A percentile compares a stretch with the other conserved stretches of the same genome.
Conservation (phyloP, 2,329 filamentous ascomycete genomes). For the Hymenoscyphus salicellus region DNA sequence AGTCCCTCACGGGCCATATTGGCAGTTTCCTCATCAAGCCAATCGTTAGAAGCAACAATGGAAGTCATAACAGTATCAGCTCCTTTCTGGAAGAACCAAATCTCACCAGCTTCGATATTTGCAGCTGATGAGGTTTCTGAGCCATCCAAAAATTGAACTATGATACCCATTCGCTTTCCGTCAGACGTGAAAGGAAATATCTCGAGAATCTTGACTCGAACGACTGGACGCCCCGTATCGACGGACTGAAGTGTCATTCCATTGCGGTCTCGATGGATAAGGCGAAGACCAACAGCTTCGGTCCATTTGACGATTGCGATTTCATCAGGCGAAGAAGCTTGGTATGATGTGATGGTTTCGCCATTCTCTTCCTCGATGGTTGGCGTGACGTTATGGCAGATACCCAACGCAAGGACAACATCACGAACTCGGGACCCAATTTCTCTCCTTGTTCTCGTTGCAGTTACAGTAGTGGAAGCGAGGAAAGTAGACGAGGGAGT, state of each 20-base stretch:
- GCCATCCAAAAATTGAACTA: constrained; percentile 76
- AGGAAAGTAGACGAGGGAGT: constrained; percentile 72
- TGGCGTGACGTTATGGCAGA: constrained; percentile 97
- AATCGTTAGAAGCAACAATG: constrained; percentile 94
- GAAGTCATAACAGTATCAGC: constrained; percentile 97
- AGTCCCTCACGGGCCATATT: constrained; percentile 98
- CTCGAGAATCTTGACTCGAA: constrained; percentile 84
- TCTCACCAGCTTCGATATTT: constrained; percentile 64
- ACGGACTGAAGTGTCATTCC: constrained; percentile 79
- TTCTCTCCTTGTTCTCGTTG: constrained; percentile 83
- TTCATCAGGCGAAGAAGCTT: constrained; percentile 95
- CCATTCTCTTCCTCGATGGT: constrained; percentile 82
- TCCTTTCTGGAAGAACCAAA: constrained; percentile 98
- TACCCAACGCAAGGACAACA: constrained; percentile 82
- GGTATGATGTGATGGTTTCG: constrained; percentile 75
- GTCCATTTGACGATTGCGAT: constrained; percentile 98
- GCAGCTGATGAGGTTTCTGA: constrained; percentile 46
- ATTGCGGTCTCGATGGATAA: constrained; percentile 82
- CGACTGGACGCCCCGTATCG: constrained; percentile 68
- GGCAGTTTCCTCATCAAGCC: constrained; percentile 98
- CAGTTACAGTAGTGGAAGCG: constrained; percentile 55
- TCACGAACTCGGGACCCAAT: constrained; percentile 92
- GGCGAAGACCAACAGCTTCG: constrained; percentile 81
- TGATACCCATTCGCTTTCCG: constrained; percentile 96
- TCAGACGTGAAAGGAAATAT: constrained; percentile 98